phyloP scores from a whole-genome alignment of 495 filamentous ascomycete genomes.

The Penicillium verhagenii region DNA sequence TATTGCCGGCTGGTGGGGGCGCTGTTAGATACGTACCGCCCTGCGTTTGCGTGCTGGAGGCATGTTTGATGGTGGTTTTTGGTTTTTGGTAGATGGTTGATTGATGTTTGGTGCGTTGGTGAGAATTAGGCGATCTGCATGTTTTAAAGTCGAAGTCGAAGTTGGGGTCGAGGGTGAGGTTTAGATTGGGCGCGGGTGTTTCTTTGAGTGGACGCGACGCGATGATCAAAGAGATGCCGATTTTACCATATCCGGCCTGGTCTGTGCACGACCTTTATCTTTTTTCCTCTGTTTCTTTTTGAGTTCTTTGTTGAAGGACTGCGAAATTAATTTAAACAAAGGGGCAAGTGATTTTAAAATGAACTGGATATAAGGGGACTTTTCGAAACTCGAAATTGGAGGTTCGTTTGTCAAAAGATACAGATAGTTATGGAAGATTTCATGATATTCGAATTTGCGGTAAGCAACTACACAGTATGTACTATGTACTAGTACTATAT shows the following conservation, averaged over 20 bases:
- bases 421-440: not conserved
- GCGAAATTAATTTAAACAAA: not conserved
- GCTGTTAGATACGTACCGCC: conserved; percentile 28
- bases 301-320: not conserved
- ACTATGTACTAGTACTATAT: too few relatives aligned
- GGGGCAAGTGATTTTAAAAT: not conserved
- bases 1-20: not conserved
- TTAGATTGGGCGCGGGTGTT: not conserved
- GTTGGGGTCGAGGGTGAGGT: not conserved
- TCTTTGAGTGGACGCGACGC: conserved; percentile 16
- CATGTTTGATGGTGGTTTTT: conserved; percentile 19
- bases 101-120: too few relatives aligned
- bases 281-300: not conserved
- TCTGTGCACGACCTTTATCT: conserved; percentile 26
- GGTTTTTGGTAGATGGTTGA: not conserved
- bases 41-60: conserved; percentile 37
- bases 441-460: not conserved
- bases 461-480: not conserved
- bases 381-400: not conserved
- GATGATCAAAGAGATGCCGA: conserved; percentile 12
- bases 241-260: conserved; percentile 23
- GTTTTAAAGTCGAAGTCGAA: too few relatives aligned
- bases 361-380: not conserved
- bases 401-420: not conserved
- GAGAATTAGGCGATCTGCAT: too few relatives aligned